These are phyloP conservation scores for Epichloe aotearoae DNA, from an alignment of 2,329 filamentous ascomycete species.

Conservation along the genomic window DNA sequence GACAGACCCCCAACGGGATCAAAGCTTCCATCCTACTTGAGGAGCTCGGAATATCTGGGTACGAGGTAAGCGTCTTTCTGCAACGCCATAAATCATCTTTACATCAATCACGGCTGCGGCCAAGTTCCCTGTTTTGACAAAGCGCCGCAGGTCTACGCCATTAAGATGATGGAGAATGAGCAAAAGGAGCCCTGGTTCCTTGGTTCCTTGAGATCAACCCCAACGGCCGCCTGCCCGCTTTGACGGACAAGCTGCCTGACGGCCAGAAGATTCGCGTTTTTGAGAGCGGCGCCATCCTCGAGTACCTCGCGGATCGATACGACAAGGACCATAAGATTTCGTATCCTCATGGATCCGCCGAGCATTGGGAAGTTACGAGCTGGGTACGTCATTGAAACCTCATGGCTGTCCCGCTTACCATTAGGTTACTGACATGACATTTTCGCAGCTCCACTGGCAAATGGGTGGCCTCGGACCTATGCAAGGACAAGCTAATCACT, in stretches of 20 bases:
- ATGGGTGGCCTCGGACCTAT: slow-evolving; percentile 73
- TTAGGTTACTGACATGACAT: too few relatives aligned
- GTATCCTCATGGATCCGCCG: slow-evolving; percentile 57
- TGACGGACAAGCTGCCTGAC: slow-evolving; percentile 67
- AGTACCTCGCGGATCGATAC: slow-evolving; percentile 73
- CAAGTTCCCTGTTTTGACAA: neutral
- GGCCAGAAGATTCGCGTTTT: slow-evolving; percentile 64
- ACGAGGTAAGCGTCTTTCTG: slow-evolving; percentile 39
- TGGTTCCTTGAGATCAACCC: slow-evolving; percentile 91
- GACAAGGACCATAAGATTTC: slow-evolving; percentile 73
- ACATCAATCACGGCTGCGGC: too few relatives aligned
- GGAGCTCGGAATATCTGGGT: slow-evolving; percentile 63
- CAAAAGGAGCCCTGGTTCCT: slow-evolving; percentile 84
- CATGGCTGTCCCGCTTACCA: neutral
- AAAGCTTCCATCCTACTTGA: slow-evolving; percentile 80
- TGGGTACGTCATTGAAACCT: slow-evolving; percentile 39
- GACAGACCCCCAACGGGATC: slow-evolving; percentile 76
- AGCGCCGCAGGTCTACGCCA: slow-evolving; percentile 33
- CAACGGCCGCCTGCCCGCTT: slow-evolving; percentile 79
- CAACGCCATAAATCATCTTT: neutral
- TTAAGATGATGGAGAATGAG: slow-evolving; percentile 61
- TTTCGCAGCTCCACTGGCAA: slow-evolving; percentile 48
- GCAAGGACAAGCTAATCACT: slow-evolving; percentile 75
- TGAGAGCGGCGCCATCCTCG: slow-evolving; percentile 71
- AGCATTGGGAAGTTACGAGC: slow-evolving; percentile 68